These are phyloP conservation scores for Closterium sp. DNA, from an alignment of 139 green algal species.

Conservation along the genomic window DNA sequence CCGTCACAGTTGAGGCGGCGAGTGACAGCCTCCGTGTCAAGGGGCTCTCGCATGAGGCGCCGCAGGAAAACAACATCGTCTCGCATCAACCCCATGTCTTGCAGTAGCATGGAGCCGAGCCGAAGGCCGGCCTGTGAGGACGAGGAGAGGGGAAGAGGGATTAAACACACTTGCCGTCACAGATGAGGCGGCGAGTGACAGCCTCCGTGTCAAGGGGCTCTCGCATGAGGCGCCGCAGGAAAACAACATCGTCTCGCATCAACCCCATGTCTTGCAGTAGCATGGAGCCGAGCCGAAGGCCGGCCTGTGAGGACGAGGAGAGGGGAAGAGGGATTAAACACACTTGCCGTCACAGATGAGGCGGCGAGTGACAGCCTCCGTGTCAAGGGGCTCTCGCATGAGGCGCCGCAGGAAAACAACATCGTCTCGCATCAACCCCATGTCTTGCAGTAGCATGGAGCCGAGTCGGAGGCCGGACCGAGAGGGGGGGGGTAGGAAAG, in stretches of 20 bases:
- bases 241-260: too few relatives aligned
- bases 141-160: background rate
- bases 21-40: constrained; percentile 12
- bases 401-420: too few relatives aligned
- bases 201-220: too few relatives aligned
- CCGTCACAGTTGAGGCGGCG: too few relatives aligned
- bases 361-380: too few relatives aligned
- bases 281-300: constrained; percentile 35
- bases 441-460: constrained; percentile 35
- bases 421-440: background rate
- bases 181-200: too few relatives aligned
- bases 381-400: too few relatives aligned
- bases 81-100: constrained; percentile 37
- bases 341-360: too few relatives aligned
- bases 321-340: too few relatives aligned
- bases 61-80: constrained; percentile 47
- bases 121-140: constrained; percentile 35
- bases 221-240: too few relatives aligned
- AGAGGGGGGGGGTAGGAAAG: background rate
- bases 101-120: constrained; percentile 37
- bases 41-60: constrained; percentile 24
- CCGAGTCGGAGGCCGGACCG: constrained; percentile 43
- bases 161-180: too few relatives aligned
- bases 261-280: constrained; percentile 35
- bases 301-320: constrained; percentile 35